Evolutionary conservation across 2,329 filamentous ascomycete genomes (phyloP), one percentile per base, ranked within the genome.

Genomic region (Geosmithia morbida): DNA sequence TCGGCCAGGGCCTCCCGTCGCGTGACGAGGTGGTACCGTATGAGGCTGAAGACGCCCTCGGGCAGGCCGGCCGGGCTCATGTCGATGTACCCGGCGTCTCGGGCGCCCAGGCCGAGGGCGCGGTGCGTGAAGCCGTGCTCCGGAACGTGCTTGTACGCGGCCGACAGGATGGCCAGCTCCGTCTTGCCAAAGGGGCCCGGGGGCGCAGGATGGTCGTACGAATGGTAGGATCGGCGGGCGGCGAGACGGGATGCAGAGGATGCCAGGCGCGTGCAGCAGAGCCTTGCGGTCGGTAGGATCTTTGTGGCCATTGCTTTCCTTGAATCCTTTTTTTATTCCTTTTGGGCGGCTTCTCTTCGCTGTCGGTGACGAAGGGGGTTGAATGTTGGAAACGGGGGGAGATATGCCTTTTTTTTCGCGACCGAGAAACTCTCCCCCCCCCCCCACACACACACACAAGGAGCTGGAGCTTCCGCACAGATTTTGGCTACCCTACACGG

Each of bases 21-120:
- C 11, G 69, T 78, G 43, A 81, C 72, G 14, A 94, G 74, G 60
- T 94, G 83, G 61, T 83, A 94, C 39, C 76, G 75, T 54, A 97
- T 80, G 26, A 98, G 72, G 55, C 85, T 83, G 66, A 94, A 94
- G 19, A 81, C 76, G 7, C 86, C 87, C 41, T 82, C 74, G 1
- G 87, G 81, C 48, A 98, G 79, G 18, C 96, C 69, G 58, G 87
- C 89, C 10, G 85, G 79, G 50, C 86, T 89, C 49, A 90, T 87
- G 59, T 92, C 86, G 46, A 87, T 79, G 61, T 90, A 95, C 43
- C 89, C 88, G 17, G 82, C 80, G 57, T 95, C 87, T 57, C 80
- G 80, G 51, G 87, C 87, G 51, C 90, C 92, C 19, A 85, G 75
- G 42, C 77, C 75, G 10, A 98, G 73, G 1, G 89, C 72, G 18